Evolutionary conservation across 2,329 filamentous ascomycete species (phyloP).

Genomic region (Penicillium sp.): DNA sequence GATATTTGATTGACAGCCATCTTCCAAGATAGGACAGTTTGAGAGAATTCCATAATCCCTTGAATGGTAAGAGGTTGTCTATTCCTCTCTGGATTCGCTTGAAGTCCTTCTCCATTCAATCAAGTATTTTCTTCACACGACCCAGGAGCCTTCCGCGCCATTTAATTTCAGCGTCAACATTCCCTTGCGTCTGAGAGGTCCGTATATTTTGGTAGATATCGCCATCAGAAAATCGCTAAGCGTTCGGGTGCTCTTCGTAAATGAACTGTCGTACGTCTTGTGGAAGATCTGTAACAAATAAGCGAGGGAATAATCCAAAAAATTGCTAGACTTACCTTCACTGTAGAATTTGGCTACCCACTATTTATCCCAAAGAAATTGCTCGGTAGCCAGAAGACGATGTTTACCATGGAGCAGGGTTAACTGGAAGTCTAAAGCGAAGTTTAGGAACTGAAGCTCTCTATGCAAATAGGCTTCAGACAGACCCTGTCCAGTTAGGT

Average conservation of each 20-base stretch:
- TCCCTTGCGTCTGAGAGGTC: conserved; percentile 2
- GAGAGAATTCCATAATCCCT: conserved; percentile 3
- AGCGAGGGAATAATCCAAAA: neutral
- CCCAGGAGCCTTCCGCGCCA: conserved; percentile 4
- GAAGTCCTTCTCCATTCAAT: conserved; percentile 7
- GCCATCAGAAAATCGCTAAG: conserved; percentile 5
- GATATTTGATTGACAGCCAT: conserved; percentile 5
- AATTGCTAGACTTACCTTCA: conserved; percentile 3
- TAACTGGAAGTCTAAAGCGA: neutral
- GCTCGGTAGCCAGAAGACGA: conserved; percentile 1
- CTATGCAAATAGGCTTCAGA: neutral
- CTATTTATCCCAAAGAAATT: conserved; percentile 3
- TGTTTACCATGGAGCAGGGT: conserved; percentile 2
- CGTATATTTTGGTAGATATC: conserved; percentile 8
- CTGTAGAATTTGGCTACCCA: conserved; percentile 8
- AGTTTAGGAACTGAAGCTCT: neutral
- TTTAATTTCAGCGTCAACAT: conserved; percentile 4
- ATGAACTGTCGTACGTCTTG: neutral
- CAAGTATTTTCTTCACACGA: conserved; percentile 1
- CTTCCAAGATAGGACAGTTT: conserved; percentile 8
- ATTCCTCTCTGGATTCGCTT: conserved; percentile 4
- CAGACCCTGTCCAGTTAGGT: neutral
- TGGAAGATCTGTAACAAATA: neutral
- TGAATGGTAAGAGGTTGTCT: conserved; percentile 4
- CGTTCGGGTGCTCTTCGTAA: conserved; percentile 4